phyloP scores from a whole-genome alignment of 768 basidiomycete species.

The Leccinum variicolor region DNA sequence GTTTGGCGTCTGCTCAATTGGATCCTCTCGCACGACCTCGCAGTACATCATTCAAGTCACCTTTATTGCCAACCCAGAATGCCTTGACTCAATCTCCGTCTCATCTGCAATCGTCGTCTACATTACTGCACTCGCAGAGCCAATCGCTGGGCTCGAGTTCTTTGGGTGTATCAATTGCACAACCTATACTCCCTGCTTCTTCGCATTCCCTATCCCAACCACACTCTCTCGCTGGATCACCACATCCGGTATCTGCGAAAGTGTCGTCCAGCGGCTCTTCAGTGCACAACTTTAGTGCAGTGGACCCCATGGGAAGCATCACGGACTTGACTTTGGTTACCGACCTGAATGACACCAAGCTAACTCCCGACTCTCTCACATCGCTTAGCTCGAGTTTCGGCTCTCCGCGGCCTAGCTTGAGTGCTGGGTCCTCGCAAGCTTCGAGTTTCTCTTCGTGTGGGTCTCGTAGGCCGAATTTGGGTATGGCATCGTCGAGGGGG shows the following conservation, averaged over 20 bases:
- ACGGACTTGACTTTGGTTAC: constrained; percentile 25
- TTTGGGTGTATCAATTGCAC: constrained; percentile 16
- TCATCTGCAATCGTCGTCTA: constrained; percentile 12
- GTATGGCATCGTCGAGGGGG: constrained; percentile 16
- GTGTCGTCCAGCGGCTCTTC: constrained; percentile 22
- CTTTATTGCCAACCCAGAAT: constrained; percentile 17
- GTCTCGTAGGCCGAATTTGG: constrained; percentile 23
- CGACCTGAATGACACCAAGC: constrained; percentile 23
- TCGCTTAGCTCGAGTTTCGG: constrained; percentile 27
- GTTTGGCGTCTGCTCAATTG: constrained; percentile 24
- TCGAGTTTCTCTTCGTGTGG: constrained; percentile 24
- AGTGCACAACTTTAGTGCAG: constrained; percentile 11
- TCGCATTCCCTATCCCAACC: constrained; percentile 24
- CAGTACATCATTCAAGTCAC: constrained; percentile 25
- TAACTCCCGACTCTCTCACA: constrained; percentile 24
- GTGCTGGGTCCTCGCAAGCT: constrained; percentile 28
- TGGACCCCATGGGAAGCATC: constrained; percentile 7
- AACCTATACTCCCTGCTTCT: constrained; percentile 20
- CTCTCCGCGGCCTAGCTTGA: constrained; percentile 25
- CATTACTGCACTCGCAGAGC: constrained; percentile 17
- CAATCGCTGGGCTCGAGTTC: constrained; percentile 16
- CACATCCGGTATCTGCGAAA: constrained; percentile 22
- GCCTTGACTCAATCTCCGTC: constrained; percentile 21
- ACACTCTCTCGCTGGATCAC: constrained; percentile 30
- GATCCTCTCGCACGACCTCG: constrained; percentile 25